A percentile compares a stretch with the other conserved stretches of the same genome.
phyloP scores from a whole-genome alignment of 1,139 yeast genomes.

The Hyphopichia pseudoburtonii region DNA sequence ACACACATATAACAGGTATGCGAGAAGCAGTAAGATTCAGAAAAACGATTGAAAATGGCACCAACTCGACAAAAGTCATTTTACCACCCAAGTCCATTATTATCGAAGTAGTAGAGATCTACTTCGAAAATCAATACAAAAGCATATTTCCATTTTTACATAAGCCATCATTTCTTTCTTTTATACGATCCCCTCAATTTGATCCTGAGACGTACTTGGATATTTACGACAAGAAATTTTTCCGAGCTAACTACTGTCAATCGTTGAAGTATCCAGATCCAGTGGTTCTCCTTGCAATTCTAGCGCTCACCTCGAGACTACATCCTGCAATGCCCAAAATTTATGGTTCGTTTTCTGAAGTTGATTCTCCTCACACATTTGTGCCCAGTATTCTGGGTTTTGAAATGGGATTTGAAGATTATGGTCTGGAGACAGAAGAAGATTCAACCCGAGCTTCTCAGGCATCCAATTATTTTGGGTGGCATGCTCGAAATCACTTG shows the following conservation, averaged over 20 bases:
- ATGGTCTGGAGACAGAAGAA: slow-evolving; percentile 1
- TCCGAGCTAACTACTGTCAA: slow-evolving; percentile 13
- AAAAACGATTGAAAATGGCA: no score
- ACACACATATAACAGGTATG: no score
- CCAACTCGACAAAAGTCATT: slow-evolving; percentile 12
- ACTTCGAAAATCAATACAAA: slow-evolving; percentile 33
- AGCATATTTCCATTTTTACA: slow-evolving; percentile 35
- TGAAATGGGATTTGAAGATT: neutral
- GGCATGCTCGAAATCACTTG: slow-evolving; percentile 32
- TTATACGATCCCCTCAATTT: slow-evolving; percentile 25
- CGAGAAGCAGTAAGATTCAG: no score
- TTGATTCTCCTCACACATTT: slow-evolving; percentile 22
- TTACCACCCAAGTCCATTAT: slow-evolving; percentile 27
- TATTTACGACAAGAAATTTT: slow-evolving; percentile 16
- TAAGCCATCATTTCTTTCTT: slow-evolving; percentile 28
- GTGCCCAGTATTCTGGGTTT: slow-evolving; percentile 15
- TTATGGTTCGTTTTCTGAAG: slow-evolving; percentile 32
- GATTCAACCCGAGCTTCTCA: slow-evolving; percentile 18
- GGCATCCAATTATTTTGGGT: slow-evolving; percentile 39
- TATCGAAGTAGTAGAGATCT: slow-evolving; percentile 27
- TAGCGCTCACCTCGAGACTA: slow-evolving; percentile 35
- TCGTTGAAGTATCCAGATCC: slow-evolving; percentile 29
- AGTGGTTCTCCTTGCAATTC: slow-evolving; percentile 28
- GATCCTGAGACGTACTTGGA: slow-evolving; percentile 26
- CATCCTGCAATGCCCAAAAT: slow-evolving; percentile 27